Conservation (phyloP, 192 early-diverging fungal genomes). For the Linnemannia elongata region DNA sequence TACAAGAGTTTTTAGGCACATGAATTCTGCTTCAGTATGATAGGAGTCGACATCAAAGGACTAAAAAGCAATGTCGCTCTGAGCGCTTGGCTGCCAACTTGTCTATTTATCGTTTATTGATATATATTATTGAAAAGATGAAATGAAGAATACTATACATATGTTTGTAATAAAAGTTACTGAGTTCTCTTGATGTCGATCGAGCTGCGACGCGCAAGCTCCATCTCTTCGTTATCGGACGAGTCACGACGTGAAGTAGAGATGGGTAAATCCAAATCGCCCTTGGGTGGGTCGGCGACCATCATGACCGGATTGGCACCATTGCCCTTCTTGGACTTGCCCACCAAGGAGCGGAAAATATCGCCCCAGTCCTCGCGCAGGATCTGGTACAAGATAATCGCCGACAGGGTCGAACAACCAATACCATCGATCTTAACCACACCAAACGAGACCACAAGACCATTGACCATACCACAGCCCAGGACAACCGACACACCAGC, state of each 20-base stretch:
- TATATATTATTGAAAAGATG: not conserved
- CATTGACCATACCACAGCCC: slow-evolving; percentile 61
- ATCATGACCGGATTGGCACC: slow-evolving; percentile 17
- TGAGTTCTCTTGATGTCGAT: slow-evolving; percentile 15
- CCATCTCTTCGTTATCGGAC: slow-evolving; percentile 3
- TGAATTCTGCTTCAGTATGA: too few species aligned
- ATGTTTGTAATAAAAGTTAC: slow-evolving; percentile 13
- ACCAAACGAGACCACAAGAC: slow-evolving; percentile 54
- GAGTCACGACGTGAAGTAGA: slow-evolving; percentile 18
- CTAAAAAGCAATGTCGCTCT: not conserved
- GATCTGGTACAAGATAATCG: slow-evolving; percentile 58
- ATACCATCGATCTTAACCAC: slow-evolving; percentile 64
- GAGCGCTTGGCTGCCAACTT: slow-evolving; percentile 2
- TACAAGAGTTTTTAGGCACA: too few species aligned
- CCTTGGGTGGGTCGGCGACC: slow-evolving; percentile 6
- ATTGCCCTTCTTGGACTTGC: slow-evolving; percentile 5
- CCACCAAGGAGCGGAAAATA: slow-evolving; percentile 14
- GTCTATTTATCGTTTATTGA: not conserved
- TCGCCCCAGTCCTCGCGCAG: slow-evolving; percentile 46
- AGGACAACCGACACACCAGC: slow-evolving; percentile 66
- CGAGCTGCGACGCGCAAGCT: slow-evolving; percentile 5
- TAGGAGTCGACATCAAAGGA: slow-evolving; percentile 4
- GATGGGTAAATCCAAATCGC: slow-evolving; percentile 12
- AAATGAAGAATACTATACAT: slow-evolving; percentile 1
- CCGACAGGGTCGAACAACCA: slow-evolving; percentile 58